Conservation (phyloP, 495 filamentous ascomycete genomes). For the Penicillium dipodomyicola region DNA sequence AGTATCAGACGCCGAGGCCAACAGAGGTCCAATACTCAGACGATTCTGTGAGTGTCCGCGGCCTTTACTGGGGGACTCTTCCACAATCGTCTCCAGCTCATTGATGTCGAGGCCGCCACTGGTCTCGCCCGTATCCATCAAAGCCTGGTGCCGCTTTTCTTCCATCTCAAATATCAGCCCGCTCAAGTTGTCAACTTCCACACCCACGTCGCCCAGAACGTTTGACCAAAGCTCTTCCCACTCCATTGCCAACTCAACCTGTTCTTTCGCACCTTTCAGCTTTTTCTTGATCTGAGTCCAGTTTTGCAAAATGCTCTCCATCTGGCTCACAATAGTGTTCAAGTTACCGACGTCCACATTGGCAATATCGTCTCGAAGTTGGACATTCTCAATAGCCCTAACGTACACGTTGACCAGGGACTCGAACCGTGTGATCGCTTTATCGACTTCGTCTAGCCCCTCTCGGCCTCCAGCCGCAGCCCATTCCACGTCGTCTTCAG, state of each 20-base stretch:
- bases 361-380: constrained; percentile 73
- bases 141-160: constrained; percentile 76
- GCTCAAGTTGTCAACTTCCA: constrained; percentile 81
- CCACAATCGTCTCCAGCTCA: constrained; percentile 89
- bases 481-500: constrained; percentile 97
- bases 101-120: constrained; percentile 74
- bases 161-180: constrained; percentile 94
- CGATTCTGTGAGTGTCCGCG: constrained; percentile 54
- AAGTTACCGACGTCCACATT: constrained; percentile 66
- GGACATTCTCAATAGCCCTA: constrained; percentile 82
- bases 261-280: constrained; percentile 74
- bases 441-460: constrained; percentile 84
- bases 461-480: constrained; percentile 89
- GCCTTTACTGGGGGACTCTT: constrained; percentile 69
- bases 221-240: constrained; percentile 97
- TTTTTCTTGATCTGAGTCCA: constrained; percentile 78
- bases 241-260: constrained; percentile 96
- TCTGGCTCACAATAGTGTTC: constrained; percentile 70
- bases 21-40: constrained; percentile 60
- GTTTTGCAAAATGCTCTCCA: constrained; percentile 79
- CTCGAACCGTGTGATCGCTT: constrained; percentile 80
- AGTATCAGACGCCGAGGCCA: constrained; percentile 55
- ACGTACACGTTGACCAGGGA: constrained; percentile 86
- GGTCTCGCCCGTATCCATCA: constrained; percentile 55
- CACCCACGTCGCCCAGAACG: constrained; percentile 88